These are phyloP conservation scores for Trypanosoma mega DNA, from an alignment of 208 protist genomes.

Conservation along the genomic window DNA sequence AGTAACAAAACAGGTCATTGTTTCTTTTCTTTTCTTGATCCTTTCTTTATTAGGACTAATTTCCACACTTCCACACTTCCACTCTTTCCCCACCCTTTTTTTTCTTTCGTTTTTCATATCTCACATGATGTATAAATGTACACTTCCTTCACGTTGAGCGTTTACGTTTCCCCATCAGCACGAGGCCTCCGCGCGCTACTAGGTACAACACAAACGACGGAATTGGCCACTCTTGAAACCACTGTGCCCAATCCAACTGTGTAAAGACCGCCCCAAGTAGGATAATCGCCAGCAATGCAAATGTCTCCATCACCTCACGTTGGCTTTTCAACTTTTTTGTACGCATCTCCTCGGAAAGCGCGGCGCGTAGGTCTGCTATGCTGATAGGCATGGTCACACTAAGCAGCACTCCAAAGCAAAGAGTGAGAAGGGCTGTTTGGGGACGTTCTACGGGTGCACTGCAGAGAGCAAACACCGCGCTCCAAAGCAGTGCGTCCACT, in stretches of 20 bases:
- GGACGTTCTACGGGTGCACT: conserved; percentile 4
- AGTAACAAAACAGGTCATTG: too few species aligned
- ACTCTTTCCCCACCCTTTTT: too few species aligned
- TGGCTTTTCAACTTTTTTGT: neutral
- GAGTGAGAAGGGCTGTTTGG: neutral
- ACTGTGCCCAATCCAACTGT: conserved; percentile 50
- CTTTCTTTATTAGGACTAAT: too few species aligned
- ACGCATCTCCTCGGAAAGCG: neutral
- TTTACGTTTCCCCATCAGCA: neutral
- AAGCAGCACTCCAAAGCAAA: conserved; percentile 9
- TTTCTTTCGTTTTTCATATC: too few species aligned
- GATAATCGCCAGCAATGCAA: conserved; percentile 33
- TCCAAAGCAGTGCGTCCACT: conserved; percentile 13
- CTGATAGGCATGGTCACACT: conserved; percentile 16
- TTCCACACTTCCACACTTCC: too few species aligned
- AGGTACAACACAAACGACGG: conserved; percentile 31
- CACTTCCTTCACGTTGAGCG: neutral
- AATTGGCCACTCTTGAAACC: conserved; percentile 57
- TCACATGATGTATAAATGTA: too few species aligned
- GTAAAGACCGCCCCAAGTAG: conserved; percentile 41
- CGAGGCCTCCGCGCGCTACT: neutral
- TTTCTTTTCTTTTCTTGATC: too few species aligned
- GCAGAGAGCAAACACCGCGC: conserved; percentile 12
- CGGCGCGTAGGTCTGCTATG: conserved; percentile 8
- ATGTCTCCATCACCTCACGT: conserved; percentile 4